Evolutionary conservation across 495 filamentous ascomycete species (phyloP).

Genomic region (Aspergillus biplanus): DNA sequence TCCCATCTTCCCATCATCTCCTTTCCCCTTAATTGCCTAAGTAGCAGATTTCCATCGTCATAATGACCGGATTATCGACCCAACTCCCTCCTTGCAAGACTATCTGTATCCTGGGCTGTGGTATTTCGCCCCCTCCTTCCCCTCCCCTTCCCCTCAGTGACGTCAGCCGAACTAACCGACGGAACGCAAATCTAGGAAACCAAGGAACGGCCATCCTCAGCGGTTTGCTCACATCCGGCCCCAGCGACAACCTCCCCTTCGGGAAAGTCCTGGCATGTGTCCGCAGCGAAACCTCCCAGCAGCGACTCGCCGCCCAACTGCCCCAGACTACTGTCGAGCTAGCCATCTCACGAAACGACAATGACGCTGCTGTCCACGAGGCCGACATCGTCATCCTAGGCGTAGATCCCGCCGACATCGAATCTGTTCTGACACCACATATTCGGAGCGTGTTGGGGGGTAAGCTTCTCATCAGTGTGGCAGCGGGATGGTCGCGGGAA

Average conservation of each 20-base stretch:
- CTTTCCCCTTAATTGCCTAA: background rate
- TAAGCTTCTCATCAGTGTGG: constrained; percentile 46
- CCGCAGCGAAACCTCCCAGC: constrained; percentile 31
- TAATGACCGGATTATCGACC: background rate
- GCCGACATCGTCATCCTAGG: constrained; percentile 37
- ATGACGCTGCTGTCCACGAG: constrained; percentile 25
- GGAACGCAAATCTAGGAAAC: constrained; percentile 32
- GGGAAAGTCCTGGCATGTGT: constrained; percentile 36
- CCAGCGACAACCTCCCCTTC: constrained; percentile 19
- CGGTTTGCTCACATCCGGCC: constrained; percentile 27
- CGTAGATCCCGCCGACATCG: constrained; percentile 37
- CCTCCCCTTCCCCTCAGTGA: background rate
- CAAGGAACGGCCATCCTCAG: constrained; percentile 40
- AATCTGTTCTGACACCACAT: constrained; percentile 27
- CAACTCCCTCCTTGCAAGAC: background rate
- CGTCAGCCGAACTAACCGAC: background rate
- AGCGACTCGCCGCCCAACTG: constrained; percentile 10
- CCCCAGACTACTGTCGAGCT: constrained; percentile 16
- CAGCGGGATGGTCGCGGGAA: constrained; percentile 43
- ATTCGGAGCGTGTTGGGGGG: constrained; percentile 28
- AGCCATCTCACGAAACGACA: constrained; percentile 17
- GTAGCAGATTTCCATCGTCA: background rate
- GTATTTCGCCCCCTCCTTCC: background rate
- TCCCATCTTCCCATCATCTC: background rate
- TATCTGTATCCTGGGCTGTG: constrained; percentile 5